Base-by-base conservation (phyloP, 805 yeast genomes). In the Blastobotrys peoriensis region DNA sequence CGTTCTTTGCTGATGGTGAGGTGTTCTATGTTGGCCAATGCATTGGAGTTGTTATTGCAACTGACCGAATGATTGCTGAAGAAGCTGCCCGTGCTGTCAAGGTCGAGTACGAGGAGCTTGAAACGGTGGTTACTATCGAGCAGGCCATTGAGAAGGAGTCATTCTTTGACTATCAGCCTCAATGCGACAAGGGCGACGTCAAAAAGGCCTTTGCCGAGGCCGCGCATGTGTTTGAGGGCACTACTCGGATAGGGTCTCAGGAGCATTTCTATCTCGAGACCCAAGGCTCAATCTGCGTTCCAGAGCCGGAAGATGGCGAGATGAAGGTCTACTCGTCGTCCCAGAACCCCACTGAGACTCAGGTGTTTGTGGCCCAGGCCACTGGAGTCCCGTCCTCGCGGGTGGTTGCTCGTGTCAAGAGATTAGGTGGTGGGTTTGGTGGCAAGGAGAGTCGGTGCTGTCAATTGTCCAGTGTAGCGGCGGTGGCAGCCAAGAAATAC, bases 391-490 rank as follows among this genome's bases (percentile, higher is more conserved):
- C 74, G 2, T 60, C 69, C 3, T 60, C 65, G 36, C 61, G 66
- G 35, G 60, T 71, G 44, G 74, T 71, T 8, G 61, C 61, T 19
- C 58, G 67, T 15, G 71, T 64, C 15, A 71, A 71, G 51, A 58
- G 75, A 40, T 54, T 71, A 3, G 76, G 76, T 20, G 76, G 76
- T 40, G 76, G 76, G 1, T 71, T 71, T 51, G 76, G 76, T 19
- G 76, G 76, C 39, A 71, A 71, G 47, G 76, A 71, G 49, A 64
- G 72, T 2, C 57, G 75, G 39, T 58, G 71, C 3, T 59, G 69
- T 19, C 71, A 60, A 43, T 48, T 63, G 16, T 63, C 73, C 1
- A 59, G 69, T 2, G 42, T 71, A 27, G 69, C 71, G 1, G 64
- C 70, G 5, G 58, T 70, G 6, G 73, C 69, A 13, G 75, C 76